phyloP scores from a whole-genome alignment of 179 eudicot genomes.

The Actinidia arguta region DNA sequence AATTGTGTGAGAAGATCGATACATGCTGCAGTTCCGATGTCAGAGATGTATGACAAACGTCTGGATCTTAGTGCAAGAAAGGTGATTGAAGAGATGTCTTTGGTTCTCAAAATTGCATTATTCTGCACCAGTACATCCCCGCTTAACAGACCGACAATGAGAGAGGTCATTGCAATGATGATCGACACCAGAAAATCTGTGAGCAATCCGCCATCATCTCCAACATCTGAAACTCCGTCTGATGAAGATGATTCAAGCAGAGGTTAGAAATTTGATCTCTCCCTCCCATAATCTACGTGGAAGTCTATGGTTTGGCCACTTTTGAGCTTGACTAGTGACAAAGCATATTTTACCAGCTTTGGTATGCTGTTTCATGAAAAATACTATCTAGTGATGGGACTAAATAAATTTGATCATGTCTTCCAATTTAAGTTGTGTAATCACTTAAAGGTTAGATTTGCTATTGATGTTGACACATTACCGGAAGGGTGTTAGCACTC shows the following conservation, averaged over 20 bases:
- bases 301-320: background rate
- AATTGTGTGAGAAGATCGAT: slow-evolving; percentile 50
- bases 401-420: background rate
- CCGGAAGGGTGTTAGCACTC: background rate
- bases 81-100: slow-evolving; percentile 46
- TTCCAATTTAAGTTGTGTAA: background rate
- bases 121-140: slow-evolving; percentile 62
- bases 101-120: slow-evolving; percentile 57
- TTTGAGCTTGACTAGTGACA: background rate
- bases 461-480: background rate
- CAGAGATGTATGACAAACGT: slow-evolving; percentile 49
- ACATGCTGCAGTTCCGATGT: slow-evolving; percentile 17
- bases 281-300: background rate
- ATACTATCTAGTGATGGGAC: background rate
- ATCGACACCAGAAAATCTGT: slow-evolving; percentile 45
- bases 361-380: background rate
- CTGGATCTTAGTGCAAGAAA: slow-evolving; percentile 41
- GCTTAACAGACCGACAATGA: slow-evolving; percentile 54
- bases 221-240: slow-evolving; percentile 58
- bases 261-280: slow-evolving; percentile 25
- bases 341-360: background rate
- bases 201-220: slow-evolving; percentile 36
- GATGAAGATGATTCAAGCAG: slow-evolving; percentile 32
- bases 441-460: too few relatives aligned
- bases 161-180: slow-evolving; percentile 58